A percentile compares a stretch with the other conserved stretches of the same genome.
Conservation (phyloP, 2,329 filamentous ascomycete species). For the Arthrobotrys iridis region DNA sequence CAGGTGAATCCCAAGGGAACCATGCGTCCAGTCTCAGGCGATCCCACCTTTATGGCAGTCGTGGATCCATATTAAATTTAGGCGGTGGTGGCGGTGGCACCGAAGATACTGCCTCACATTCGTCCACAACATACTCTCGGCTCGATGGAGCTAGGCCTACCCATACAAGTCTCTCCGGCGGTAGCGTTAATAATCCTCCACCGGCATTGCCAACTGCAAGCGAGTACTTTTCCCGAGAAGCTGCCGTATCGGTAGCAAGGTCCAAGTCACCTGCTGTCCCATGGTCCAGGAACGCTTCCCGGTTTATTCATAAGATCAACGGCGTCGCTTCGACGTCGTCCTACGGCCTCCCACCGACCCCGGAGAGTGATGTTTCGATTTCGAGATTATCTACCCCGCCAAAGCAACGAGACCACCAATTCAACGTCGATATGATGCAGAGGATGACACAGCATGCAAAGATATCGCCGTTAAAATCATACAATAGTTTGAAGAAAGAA, state of each 20-base stretch:
- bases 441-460: slow-evolving; percentile 53
- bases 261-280: slow-evolving; percentile 35
- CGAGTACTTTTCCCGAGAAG: slow-evolving; percentile 42
- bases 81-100: neutral
- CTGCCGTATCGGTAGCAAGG: slow-evolving; percentile 11
- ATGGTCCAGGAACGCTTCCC: slow-evolving; percentile 21
- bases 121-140: slow-evolving; percentile 29
- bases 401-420: slow-evolving; percentile 40
- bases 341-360: slow-evolving; percentile 49
- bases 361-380: slow-evolving; percentile 48
- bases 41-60: slow-evolving; percentile 43
- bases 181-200: neutral
- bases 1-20: slow-evolving; percentile 32
- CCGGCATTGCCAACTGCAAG: slow-evolving; percentile 26
- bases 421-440: slow-evolving; percentile 53
- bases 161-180: neutral
- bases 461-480: slow-evolving; percentile 47
- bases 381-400: slow-evolving; percentile 44
- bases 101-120: slow-evolving; percentile 9
- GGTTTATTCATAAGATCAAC: slow-evolving; percentile 32
- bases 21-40: slow-evolving; percentile 29
- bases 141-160: slow-evolving; percentile 14
- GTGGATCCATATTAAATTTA: slow-evolving; percentile 19
- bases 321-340: slow-evolving; percentile 25
- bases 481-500: slow-evolving; percentile 31